Conservation (phyloP, 345 rosid species). For the Dovyalis caffra region DNA sequence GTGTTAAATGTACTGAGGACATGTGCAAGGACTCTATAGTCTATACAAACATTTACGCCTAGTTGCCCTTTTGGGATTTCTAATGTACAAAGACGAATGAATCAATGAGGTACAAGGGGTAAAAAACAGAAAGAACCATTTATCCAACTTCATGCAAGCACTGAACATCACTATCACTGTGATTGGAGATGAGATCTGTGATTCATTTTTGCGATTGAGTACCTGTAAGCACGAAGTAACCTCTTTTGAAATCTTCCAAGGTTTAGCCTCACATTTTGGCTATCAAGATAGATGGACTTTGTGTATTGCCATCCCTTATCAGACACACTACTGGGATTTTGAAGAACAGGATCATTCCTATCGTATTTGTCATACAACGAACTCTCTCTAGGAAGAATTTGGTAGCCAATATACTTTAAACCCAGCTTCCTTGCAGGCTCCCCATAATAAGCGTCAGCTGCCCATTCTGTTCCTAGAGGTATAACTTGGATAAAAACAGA, state of each 20-base stretch:
- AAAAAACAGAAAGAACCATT: conserved; percentile 3
- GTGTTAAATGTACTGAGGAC: conserved; percentile 4
- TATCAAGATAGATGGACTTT: conserved; percentile 62
- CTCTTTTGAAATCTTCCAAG: conserved; percentile 56
- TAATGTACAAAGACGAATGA: neutral
- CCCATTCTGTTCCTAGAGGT: conserved; percentile 87
- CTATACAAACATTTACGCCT: conserved; percentile 11
- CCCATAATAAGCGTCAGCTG: conserved; percentile 80
- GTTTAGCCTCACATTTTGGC: conserved; percentile 62
- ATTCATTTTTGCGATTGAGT: conserved; percentile 29
- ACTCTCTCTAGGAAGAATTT: conserved; percentile 60
- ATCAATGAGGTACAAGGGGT: neutral
- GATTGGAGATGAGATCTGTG: neutral
- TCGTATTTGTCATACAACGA: conserved; percentile 58
- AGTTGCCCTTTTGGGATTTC: neutral
- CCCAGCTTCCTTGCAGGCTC: conserved; percentile 78
- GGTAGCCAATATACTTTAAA: conserved; percentile 61
- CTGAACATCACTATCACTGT: neutral
- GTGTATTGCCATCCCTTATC: conserved; percentile 80
- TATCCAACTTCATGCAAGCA: neutral
- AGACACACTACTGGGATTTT: conserved; percentile 55
- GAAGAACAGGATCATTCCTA: conserved; percentile 56
- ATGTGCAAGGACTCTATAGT: neutral
- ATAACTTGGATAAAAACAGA: conserved; percentile 71
- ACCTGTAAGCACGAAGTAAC: conserved; percentile 46